Conservation (phyloP, 2,329 filamentous ascomycete species). For the Arachnopeziza araneosa region DNA sequence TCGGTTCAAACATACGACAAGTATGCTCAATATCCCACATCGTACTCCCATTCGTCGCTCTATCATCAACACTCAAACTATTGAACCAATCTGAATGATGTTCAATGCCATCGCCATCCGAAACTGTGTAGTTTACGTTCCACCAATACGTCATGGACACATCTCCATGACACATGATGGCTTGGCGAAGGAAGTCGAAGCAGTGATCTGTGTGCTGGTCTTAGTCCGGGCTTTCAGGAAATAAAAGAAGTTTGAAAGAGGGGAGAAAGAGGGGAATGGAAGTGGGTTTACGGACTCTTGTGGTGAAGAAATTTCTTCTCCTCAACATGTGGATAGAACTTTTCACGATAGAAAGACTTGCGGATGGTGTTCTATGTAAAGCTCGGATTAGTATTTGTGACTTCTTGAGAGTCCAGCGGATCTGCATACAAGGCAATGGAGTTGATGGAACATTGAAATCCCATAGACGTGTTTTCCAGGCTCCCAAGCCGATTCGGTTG, state of each 20-base stretch:
- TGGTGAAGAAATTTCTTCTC: not conserved
- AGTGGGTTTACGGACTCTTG: not conserved
- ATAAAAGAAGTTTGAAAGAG: not conserved
- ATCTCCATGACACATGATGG: not conserved
- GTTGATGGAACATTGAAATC: not conserved
- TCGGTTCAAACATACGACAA: not conserved
- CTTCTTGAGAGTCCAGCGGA: not conserved
- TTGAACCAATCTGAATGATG: not conserved
- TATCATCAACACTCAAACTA: not conserved
- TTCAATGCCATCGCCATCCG: not conserved
- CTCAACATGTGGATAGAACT: not conserved
- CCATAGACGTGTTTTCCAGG: not conserved
- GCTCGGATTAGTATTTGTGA: not conserved
- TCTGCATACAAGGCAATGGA: not conserved
- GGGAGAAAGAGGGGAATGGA: not conserved
- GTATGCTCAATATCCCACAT: slow-evolving; percentile 1
- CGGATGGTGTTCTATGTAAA: not conserved
- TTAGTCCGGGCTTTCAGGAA: not conserved
- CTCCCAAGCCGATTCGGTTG: not conserved
- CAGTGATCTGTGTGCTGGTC: not conserved
- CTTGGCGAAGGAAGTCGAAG: slow-evolving; percentile 1
- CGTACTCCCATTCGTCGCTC: not conserved
- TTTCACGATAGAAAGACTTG: not conserved
- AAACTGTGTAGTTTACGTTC: not conserved
- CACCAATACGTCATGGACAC: not conserved